phyloP scores from a whole-genome alignment of 2,329 filamentous ascomycete genomes.

The Alternaria longipes region DNA sequence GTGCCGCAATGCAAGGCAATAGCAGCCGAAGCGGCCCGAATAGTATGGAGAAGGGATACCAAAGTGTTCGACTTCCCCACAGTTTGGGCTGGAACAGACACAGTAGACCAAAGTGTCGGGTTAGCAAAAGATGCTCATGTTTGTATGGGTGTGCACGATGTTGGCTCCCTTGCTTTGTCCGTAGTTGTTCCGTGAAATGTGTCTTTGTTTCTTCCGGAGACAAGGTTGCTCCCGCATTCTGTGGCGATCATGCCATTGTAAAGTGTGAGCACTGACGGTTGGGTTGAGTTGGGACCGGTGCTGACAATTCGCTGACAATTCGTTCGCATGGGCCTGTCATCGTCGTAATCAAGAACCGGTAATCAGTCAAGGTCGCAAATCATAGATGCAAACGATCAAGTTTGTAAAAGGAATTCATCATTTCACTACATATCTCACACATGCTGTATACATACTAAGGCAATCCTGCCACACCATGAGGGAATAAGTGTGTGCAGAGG shows the following conservation, averaged over 20 bases:
- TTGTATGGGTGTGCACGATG: not conserved
- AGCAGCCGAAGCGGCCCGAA: constrained; percentile 4
- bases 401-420: constrained; percentile 16
- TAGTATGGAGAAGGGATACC: not conserved
- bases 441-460: constrained; percentile 17
- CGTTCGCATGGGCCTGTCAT: not conserved
- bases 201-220: constrained; percentile 1
- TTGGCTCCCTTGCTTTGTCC: constrained; percentile 2
- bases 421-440: constrained; percentile 29
- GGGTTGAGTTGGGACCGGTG: not conserved
- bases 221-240: not conserved
- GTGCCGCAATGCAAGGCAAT: constrained; percentile 1
- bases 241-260: not conserved
- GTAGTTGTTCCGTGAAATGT: not conserved
- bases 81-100: not conserved
- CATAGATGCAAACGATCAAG: not conserved
- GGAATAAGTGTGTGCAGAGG: constrained; percentile 1
- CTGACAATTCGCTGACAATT: not conserved
- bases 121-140: not conserved
- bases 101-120: constrained; percentile 1
- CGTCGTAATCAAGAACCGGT: not conserved
- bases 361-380: not conserved
- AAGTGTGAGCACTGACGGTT: not conserved
- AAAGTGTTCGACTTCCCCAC: not conserved
- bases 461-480: constrained; percentile 8